phyloP scores from a whole-genome alignment of 495 filamentous ascomycete genomes.

The Peziza echinospora region DNA sequence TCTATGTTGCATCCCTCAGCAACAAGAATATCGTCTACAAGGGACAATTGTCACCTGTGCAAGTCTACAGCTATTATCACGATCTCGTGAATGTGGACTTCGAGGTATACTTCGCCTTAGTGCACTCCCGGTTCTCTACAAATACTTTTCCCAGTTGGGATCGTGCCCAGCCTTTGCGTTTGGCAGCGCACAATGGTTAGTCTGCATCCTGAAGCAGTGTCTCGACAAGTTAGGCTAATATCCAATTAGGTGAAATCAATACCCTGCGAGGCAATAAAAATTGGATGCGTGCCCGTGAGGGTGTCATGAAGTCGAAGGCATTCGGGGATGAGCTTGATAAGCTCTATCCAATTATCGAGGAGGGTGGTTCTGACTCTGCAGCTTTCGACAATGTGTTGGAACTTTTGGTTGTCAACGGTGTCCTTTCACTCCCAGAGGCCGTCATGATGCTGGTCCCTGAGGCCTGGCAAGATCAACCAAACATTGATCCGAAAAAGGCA shows the following conservation, averaged over 20 bases:
- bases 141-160: conserved; percentile 99
- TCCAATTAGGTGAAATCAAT: conserved; percentile 59
- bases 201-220: too few species aligned
- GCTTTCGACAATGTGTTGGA: conserved; percentile 98
- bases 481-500: conserved; percentile 87
- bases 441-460: conserved; percentile 99
- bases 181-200: conserved; percentile 93
- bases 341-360: conserved; percentile 90
- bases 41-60: conserved; percentile 82
- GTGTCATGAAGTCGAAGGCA: conserved; percentile 77
- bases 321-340: conserved; percentile 84
- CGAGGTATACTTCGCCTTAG: conserved; percentile 90
- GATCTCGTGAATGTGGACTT: conserved; percentile 95
- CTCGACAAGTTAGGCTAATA: too few species aligned
- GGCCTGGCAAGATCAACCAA: conserved; percentile 86
- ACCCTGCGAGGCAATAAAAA: conserved; percentile 98
- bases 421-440: conserved; percentile 87
- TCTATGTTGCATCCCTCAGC: conserved; percentile 92
- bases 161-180: conserved; percentile 85
- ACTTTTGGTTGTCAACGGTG: conserved; percentile 85
- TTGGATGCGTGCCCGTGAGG: conserved; percentile 98
- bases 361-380: conserved; percentile 92
- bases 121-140: conserved; percentile 95
- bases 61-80: conserved; percentile 99
- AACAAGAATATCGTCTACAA: conserved; percentile 99